These are phyloP conservation scores for Zalaria sp. DNA, from an alignment of 2,329 filamentous ascomycete genomes.

Conservation along the genomic window DNA sequence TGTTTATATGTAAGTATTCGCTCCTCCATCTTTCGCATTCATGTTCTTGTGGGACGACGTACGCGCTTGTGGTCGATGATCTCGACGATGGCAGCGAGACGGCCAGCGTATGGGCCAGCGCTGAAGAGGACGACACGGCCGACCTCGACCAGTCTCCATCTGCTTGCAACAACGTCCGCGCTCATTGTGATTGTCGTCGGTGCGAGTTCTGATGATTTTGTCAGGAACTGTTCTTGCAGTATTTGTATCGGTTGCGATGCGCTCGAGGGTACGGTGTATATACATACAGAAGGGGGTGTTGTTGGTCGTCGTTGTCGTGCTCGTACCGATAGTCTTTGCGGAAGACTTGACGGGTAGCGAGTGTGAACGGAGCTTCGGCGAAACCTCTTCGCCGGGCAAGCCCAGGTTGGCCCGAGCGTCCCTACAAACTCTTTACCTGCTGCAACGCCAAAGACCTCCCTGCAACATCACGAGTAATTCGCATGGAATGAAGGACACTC, in stretches of 20 bases:
- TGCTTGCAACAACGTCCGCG: constrained; percentile 32
- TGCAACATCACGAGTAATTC: too few species aligned
- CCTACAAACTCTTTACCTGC: too few species aligned
- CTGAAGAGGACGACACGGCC: constrained; percentile 93
- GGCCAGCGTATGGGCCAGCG: constrained; percentile 66
- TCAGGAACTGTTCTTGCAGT: background rate
- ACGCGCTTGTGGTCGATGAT: constrained; percentile 99
- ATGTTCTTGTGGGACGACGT: constrained; percentile 38
- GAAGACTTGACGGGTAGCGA: too few species aligned
- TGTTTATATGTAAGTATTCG: constrained; percentile 26
- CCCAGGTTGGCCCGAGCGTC: too few species aligned
- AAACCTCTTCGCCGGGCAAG: too few species aligned
- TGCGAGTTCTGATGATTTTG: background rate
- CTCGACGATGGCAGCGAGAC: constrained; percentile 90
- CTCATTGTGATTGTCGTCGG: constrained; percentile 24
- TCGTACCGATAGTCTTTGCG: background rate
- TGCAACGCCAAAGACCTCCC: too few species aligned
- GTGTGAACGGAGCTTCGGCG: too few species aligned
- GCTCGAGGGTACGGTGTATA: too few species aligned
- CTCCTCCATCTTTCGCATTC: constrained; percentile 1
- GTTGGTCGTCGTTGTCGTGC: background rate
- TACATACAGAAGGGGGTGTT: background rate
- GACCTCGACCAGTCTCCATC: constrained; percentile 96
- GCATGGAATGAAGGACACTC: too few species aligned
- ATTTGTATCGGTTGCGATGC: too few species aligned